These are phyloP conservation scores for Ciborinia camelliae DNA, from an alignment of 2,329 filamentous ascomycete genomes.

Conservation along the genomic window DNA sequence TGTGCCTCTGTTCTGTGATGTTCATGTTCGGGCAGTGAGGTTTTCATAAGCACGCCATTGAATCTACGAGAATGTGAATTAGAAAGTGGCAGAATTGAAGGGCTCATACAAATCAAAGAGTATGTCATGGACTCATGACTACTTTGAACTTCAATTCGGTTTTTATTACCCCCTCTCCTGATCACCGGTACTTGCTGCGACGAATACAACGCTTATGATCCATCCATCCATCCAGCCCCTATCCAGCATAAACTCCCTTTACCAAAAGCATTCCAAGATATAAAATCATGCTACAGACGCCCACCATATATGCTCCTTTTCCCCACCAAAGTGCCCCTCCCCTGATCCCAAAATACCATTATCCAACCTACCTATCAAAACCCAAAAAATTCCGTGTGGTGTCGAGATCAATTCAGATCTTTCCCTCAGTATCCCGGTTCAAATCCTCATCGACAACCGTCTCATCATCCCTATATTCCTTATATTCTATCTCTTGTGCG, in stretches of 20 bases:
- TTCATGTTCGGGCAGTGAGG: too few species aligned
- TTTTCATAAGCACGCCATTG: background rate
- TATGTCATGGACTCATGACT: background rate
- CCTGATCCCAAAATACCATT: background rate
- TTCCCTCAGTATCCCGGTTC: background rate
- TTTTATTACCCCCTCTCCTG: background rate
- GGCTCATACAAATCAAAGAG: background rate
- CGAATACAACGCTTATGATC: background rate
- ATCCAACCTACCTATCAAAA: background rate
- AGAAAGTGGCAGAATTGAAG: background rate
- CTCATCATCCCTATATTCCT: slow-evolving; percentile 9
- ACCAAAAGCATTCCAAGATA: background rate
- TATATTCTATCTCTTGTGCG: background rate
- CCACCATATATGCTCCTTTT: background rate
- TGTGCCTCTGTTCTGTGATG: too few species aligned
- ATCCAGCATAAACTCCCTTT: background rate
- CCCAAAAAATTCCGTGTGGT: background rate
- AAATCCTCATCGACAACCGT: slow-evolving; percentile 11
- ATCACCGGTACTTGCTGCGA: background rate
- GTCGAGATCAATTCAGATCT: background rate
- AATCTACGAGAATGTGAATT: background rate
- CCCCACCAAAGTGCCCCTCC: background rate
- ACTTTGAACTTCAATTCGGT: background rate
- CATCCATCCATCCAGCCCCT: background rate
- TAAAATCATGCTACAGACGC: background rate